Base-by-base conservation (phyloP, 1,139 yeast species). In the Geotrichum candidum region DNA sequence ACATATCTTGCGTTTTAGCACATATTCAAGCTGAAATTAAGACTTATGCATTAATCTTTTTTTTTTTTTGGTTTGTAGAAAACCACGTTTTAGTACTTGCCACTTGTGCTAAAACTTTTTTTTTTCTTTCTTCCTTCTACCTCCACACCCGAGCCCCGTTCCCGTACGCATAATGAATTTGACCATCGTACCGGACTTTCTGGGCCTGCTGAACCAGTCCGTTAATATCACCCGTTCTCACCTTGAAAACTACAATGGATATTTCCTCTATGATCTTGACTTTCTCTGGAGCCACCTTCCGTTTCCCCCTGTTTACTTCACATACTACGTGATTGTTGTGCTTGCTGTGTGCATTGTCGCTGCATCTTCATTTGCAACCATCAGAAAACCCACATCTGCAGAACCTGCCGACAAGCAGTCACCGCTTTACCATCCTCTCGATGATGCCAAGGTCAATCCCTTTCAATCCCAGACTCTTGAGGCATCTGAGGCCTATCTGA, bases 401-500 rank as follows among this genome's bases (percentile, higher is more conserved):
- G 67, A 69, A 18, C 75, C 74, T 23, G 81, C 86, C 1, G 74
- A 73, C 57, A 66, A 68, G 9, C 73, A 75, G 33, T 77, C 77
- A 56, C 75, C 75, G 1, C 66, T 75, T 29, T 83, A 76, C 70
- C 85, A 84, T 68, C 81, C 80, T 11, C 66, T 79, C 0, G 86
- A 83, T 67, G 72, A 59, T 45, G 46, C 56, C 27, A 52, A 52
- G 15, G 33, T 41, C 1, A 56, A 53, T 29, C 54, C 53, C 45
- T 35, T 13, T 18, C 61, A n/a, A 33, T 62, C 45, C 27, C 59
- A 22, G 54, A 55, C 52, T 57, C 64, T 70, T 61, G 60, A 65
- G 58, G 62, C 73, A 65, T 56, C 69, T 18, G 74, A 73, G 35
- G 84, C 80, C 0, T 51, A 77, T 7, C 33, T 71, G 10, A 68